A percentile compares a stretch with the other conserved stretches of the same genome.
phyloP scores from a whole-genome alignment of 345 rosid species.

The Syzygium oleosum region DNA sequence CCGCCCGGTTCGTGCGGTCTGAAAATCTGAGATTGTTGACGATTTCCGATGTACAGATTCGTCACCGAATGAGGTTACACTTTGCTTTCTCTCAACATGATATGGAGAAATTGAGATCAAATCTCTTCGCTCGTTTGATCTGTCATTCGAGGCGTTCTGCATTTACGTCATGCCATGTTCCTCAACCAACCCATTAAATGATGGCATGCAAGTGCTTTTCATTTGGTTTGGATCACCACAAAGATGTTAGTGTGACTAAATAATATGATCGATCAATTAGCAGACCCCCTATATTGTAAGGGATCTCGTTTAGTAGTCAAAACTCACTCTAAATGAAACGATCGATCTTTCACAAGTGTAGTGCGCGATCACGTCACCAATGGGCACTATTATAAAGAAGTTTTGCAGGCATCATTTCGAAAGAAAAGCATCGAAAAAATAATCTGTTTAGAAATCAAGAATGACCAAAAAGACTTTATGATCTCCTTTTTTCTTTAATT shows the following conservation, averaged over 20 bases:
- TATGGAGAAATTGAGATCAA: background rate
- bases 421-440: background rate
- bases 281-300: background rate
- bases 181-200: background rate
- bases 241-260: background rate
- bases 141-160: background rate
- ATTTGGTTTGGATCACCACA: background rate
- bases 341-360: background rate
- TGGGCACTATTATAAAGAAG: background rate
- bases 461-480: too few species aligned
- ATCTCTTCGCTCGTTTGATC: background rate
- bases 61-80: background rate
- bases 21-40: background rate
- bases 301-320: background rate
- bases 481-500: background rate
- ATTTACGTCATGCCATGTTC: background rate
- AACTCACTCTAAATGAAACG: background rate
- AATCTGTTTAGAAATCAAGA: too few species aligned
- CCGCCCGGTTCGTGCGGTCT: background rate
- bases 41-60: background rate
- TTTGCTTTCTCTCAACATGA: background rate
- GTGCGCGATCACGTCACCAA: background rate
- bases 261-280: background rate
- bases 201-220: background rate
- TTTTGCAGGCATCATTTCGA: background rate